Percentiles rank a stretch among this genome's conserved stretches.
Conservation (phyloP, 805 yeast species). For the Starmerella lactis-condensi region DNA sequence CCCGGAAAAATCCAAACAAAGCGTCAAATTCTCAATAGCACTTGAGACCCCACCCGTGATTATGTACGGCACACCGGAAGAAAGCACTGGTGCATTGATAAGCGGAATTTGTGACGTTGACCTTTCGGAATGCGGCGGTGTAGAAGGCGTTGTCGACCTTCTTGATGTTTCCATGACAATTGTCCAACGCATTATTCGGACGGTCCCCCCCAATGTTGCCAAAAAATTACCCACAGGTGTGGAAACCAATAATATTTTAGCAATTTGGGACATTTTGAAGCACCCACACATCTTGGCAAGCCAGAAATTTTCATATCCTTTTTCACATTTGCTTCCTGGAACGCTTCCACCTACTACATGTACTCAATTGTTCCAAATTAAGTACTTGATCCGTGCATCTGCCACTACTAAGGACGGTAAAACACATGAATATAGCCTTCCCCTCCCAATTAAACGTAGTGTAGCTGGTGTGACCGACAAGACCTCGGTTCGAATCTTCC, state of each 20-base stretch:
- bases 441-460: constrained; percentile 51
- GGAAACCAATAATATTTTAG: constrained; percentile 34
- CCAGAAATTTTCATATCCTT: constrained; percentile 77
- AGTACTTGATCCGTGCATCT: constrained; percentile 57
- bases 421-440: constrained; percentile 8
- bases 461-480: constrained; percentile 66
- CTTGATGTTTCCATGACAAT: constrained; percentile 22
- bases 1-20: constrained; percentile 1
- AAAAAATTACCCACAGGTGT: constrained; percentile 11
- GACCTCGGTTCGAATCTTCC: constrained; percentile 76
- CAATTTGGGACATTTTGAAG: constrained; percentile 72
- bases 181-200: constrained; percentile 42
- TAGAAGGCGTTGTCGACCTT: constrained; percentile 35
- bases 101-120: constrained; percentile 58
- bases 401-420: constrained; percentile 9
- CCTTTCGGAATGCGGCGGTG: constrained; percentile 26
- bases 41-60: constrained; percentile 84
- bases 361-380: constrained; percentile 43
- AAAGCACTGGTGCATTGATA: constrained; percentile 69
- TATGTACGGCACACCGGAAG: constrained; percentile 59
- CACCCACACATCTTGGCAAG: constrained; percentile 36
- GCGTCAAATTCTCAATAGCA: constrained; percentile 11
- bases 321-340: constrained; percentile 78
- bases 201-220: constrained; percentile 9
- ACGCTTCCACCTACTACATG: constrained; percentile 57